Evolutionary conservation across 129 eudicot genomes (phyloP), one percentile per base, ranked within the genome.

Genomic region (Sambucus nigra): DNA sequence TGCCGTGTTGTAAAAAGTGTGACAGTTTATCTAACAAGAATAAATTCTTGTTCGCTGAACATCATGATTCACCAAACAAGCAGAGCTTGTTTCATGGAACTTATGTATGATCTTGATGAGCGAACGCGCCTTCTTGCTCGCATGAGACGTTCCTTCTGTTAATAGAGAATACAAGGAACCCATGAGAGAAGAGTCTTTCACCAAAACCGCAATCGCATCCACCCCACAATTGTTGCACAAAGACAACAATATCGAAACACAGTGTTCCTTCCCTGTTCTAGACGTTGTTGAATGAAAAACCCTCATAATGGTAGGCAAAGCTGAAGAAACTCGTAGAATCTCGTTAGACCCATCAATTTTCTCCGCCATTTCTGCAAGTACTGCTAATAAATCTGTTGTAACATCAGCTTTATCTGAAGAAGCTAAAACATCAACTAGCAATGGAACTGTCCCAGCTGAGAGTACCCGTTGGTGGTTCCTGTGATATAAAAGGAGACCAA

Each of bases 311-410:
- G 64, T 17, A 1, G 83, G 51, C 23, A 84, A 47, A 5, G 62
- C 72, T 2, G 80, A 71, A 1, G 70, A 6, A 11, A 13, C 57
- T 2, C 65, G 69, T 12, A 81, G 33, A 9, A 84, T 78, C 21
- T 66, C 53, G 25, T 64, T 53, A 0, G 88, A 80, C 27, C 95
- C 97, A 4, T 84, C 95, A 7, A 63, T 33, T 25, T 72, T 78
- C 38, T 89, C 94, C 0, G 88, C 79, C 33, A 84, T 55, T 20
- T 80, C 73, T 25, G 97, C 71, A 2, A 89, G 60, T 33, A 89
- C 82, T 0, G 86, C 95, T 48, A 89, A 41, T 11, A 88, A 60
- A 50, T 88, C 97, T 1, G 88, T 64, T n/a, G 64, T 13, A 2
- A 89, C 69, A 28, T 89, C 95, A 0, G 63, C 70, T 46, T 66